These are phyloP conservation scores for Hanseniaspora taiwanica DNA, from an alignment of 805 yeast species.

Conservation along the genomic window DNA sequence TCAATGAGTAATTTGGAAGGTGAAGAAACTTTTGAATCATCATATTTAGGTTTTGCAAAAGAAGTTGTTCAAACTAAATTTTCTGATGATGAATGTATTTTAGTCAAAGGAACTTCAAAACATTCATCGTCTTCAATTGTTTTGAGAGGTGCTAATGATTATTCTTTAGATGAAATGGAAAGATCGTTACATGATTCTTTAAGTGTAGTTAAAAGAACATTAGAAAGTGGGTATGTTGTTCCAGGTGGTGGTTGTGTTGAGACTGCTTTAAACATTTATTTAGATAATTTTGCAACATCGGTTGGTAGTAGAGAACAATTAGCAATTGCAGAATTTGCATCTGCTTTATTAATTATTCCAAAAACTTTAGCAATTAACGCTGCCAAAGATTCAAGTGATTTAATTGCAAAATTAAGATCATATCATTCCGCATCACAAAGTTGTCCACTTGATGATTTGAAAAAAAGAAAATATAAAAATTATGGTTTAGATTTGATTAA, in stretches of 20 bases:
- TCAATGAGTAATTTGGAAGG: constrained; percentile 91
- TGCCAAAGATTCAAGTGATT: constrained; percentile 91
- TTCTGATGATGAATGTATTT: constrained; percentile 94
- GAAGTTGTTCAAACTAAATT: constrained; percentile 82
- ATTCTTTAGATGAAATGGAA: constrained; percentile 95
- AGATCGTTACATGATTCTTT: constrained; percentile 91
- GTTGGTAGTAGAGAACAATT: constrained; percentile 95
- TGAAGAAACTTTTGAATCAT: constrained; percentile 79
- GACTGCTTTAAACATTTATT: constrained; percentile 83
- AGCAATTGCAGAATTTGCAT: constrained; percentile 96
- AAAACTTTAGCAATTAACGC: constrained; percentile 95
- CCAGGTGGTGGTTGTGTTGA: constrained; percentile 99
- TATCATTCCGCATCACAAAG: constrained; percentile 92
- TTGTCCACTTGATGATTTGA: constrained; percentile 69
- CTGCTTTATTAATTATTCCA: constrained; percentile 80
- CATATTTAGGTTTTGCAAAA: constrained; percentile 79
- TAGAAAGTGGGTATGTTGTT: constrained; percentile 87
- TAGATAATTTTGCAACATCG: constrained; percentile 95
- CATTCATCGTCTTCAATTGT: constrained; percentile 87
- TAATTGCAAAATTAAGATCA: constrained; percentile 88
- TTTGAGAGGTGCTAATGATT: constrained; percentile 91
- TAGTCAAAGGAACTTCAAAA: constrained; percentile 77
- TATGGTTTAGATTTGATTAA: constrained; percentile 86
- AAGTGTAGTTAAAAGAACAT: constrained; percentile 87
- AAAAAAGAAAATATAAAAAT: constrained; percentile 75